A percentile compares a stretch with the other conserved stretches of the same genome.
Evolutionary conservation across 768 basidiomycete species (phyloP).

Genomic region (Brasilioporus rufonigricans): DNA sequence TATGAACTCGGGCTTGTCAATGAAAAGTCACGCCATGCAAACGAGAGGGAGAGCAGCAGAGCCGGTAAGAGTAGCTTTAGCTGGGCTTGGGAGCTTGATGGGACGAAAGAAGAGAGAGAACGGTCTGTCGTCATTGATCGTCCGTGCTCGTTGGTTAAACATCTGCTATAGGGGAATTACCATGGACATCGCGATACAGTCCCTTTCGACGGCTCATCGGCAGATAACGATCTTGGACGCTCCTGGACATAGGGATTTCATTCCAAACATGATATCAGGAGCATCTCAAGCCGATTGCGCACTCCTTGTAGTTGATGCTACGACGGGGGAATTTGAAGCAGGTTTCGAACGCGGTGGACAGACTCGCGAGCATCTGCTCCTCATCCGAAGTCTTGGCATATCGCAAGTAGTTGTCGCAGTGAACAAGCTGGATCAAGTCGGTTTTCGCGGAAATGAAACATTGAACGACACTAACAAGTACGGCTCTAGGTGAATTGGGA

Average conservation of each 20-base stretch:
- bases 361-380: constrained; percentile 89
- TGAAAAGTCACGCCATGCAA: constrained; percentile 79
- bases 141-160: constrained; percentile 8
- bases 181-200: constrained; percentile 92
- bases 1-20: constrained; percentile 90
- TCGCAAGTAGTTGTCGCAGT: constrained; percentile 88
- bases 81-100: constrained; percentile 98
- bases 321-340: constrained; percentile 91
- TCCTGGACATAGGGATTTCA: constrained; percentile 95
- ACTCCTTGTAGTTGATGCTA: constrained; percentile 87
- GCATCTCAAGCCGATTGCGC: constrained; percentile 97
- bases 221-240: constrained; percentile 94
- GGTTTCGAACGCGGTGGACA: constrained; percentile 95
- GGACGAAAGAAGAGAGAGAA: constrained; percentile 88
- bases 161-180: constrained; percentile 77
- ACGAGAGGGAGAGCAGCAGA: constrained; percentile 87
- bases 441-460: constrained; percentile 16
- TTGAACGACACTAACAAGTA: background rate
- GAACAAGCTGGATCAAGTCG: constrained; percentile 92
- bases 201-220: constrained; percentile 67
- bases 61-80: constrained; percentile 94
- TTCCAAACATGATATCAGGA: constrained; percentile 99
- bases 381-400: constrained; percentile 91
- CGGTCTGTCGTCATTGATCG: constrained; percentile 48
- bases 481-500: constrained; percentile 79